Percentiles rank a stretch among this genome's conserved stretches.
Conservation (phyloP, 1,284 basidiomycete species). For the Vanrija sp. region DNA sequence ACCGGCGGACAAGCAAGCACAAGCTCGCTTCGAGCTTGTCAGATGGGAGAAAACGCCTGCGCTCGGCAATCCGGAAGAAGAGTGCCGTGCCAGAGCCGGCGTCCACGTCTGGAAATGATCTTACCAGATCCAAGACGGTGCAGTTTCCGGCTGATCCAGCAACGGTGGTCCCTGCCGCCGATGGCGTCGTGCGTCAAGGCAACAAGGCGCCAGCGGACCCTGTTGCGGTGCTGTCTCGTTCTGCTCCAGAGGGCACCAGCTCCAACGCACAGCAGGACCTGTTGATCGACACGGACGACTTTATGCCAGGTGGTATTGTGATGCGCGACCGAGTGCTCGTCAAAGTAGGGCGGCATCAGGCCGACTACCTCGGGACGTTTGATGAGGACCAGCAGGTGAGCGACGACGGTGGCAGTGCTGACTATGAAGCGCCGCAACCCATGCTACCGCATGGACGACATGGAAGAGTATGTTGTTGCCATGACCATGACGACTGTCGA, state of each 20-base stretch:
- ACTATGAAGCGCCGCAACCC: constrained; percentile 33
- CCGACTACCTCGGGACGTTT: constrained; percentile 26
- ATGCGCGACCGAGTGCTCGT: constrained; percentile 47
- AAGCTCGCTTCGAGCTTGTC: no score
- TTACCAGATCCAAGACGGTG: constrained; percentile 28
- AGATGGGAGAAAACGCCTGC: no score
- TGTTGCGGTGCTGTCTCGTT: constrained; percentile 32
- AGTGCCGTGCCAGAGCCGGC: background rate
- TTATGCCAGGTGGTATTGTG: constrained; percentile 31
- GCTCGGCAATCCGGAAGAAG: no score
- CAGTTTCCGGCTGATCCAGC: constrained; percentile 36
- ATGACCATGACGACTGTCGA: constrained; percentile 41
- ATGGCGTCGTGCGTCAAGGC: constrained; percentile 15
- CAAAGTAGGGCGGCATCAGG: constrained; percentile 40
- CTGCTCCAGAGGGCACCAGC: constrained; percentile 40
- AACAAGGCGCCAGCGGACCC: constrained; percentile 38
- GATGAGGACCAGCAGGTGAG: constrained; percentile 38
- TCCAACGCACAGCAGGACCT: constrained; percentile 31
- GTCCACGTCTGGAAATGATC: background rate
- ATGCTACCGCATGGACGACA: constrained; percentile 32
- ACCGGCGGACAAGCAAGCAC: no score
- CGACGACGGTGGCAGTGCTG: background rate
- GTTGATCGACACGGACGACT: constrained; percentile 17
- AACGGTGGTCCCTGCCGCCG: background rate
- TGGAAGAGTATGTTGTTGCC: constrained; percentile 46